Conservation (phyloP, 192 early-diverging fungal genomes). For the Gonapodya sp. region DNA sequence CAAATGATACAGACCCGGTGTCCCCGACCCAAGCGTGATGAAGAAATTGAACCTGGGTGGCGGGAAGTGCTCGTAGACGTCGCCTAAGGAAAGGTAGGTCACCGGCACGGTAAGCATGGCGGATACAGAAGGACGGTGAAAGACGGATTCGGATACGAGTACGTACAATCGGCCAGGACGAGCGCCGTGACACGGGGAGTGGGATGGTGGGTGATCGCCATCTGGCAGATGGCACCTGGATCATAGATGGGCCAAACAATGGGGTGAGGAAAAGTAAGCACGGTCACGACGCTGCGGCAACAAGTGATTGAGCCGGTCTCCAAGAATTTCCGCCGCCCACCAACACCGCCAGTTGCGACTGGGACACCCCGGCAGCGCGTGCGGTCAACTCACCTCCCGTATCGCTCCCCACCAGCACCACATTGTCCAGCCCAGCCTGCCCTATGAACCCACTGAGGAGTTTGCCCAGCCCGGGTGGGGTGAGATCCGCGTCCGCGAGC, state of each 20-base stretch:
- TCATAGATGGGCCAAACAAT: not conserved
- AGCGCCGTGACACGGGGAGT: not conserved
- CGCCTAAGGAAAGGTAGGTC: too few species aligned
- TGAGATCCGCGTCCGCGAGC: not conserved
- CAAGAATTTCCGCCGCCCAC: too few species aligned
- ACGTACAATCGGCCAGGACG: not conserved
- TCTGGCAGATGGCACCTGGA: not conserved
- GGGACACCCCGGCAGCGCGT: too few species aligned
- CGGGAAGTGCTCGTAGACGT: not conserved
- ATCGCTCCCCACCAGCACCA: not conserved
- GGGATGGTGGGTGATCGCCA: not conserved
- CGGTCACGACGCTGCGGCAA: too few species aligned
- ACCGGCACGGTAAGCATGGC: too few species aligned
- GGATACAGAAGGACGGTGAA: too few species aligned
- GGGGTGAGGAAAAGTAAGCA: not conserved
- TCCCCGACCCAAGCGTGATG: not conserved
- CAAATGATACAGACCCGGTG: not conserved
- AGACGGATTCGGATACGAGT: too few species aligned
- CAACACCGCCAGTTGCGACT: too few species aligned
- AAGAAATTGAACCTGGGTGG: not conserved
- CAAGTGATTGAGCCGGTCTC: too few species aligned
- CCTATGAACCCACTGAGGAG: not conserved
- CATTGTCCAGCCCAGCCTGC: not conserved
- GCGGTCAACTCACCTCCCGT: not conserved
- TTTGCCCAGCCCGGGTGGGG: not conserved